A percentile compares a stretch with the other conserved stretches of the same genome.
Conservation (phyloP, 1,139 yeast species). For the Ashbya aceris region DNA sequence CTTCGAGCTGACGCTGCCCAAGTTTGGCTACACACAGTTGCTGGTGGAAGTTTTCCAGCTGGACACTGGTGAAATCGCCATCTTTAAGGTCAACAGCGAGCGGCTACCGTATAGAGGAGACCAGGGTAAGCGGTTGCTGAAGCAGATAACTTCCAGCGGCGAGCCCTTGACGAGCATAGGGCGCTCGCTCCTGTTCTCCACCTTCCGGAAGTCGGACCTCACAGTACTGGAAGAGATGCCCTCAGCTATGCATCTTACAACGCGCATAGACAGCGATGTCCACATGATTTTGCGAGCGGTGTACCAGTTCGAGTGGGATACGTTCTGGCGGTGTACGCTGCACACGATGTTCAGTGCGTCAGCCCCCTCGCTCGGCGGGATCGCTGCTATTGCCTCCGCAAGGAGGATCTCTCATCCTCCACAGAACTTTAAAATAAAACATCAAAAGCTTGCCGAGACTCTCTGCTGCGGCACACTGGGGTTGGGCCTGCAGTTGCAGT, state of each 20-base stretch:
- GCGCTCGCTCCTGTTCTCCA: constrained; percentile 30
- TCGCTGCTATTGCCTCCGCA: background rate
- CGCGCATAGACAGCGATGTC: background rate
- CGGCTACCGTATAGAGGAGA: constrained; percentile 7
- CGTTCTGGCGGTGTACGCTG: background rate
- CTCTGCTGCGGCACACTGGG: background rate
- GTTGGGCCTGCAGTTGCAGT: background rate
- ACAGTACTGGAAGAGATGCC: constrained; percentile 8
- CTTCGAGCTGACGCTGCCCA: constrained; percentile 11
- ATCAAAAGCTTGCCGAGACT: background rate
- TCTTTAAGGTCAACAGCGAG: constrained; percentile 28
- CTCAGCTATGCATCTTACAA: constrained; percentile 5
- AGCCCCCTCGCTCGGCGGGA: background rate
- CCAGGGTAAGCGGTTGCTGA: constrained; percentile 7
- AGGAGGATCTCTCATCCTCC: background rate
- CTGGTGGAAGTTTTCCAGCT: constrained; percentile 26
- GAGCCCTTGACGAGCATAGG: constrained; percentile 16
- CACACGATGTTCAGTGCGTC: background rate
- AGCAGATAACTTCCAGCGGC: constrained; percentile 5
- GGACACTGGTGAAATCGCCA: constrained; percentile 25
- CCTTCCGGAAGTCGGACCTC: constrained; percentile 29
- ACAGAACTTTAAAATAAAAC: background rate
- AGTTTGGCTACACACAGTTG: constrained; percentile 12
- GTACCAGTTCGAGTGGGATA: background rate
- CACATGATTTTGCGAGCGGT: background rate